Percentiles rank a stretch among this genome's conserved stretches.
Conservation (phyloP, 108 stramenopile genomes). For the Cyclotella choctawhatcheeana region DNA sequence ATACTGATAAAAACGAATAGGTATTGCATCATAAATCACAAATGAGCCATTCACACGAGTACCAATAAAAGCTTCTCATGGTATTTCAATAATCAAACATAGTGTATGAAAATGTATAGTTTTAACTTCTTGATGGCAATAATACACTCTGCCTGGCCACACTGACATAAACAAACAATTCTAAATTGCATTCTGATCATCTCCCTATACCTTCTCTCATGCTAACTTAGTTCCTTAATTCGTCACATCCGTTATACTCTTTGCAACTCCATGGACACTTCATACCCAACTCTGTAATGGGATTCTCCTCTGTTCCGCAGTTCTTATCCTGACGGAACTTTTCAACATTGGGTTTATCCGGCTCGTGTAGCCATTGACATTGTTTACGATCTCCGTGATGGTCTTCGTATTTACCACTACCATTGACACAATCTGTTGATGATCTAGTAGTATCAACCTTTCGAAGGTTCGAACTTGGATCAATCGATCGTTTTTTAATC, state of each 20-base stretch:
- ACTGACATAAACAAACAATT: too few relatives aligned
- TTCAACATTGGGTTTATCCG: background rate
- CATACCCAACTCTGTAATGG: conserved; percentile 30
- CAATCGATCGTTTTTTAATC: background rate
- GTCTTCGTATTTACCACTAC: conserved; percentile 23
- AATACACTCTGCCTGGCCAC: too few relatives aligned
- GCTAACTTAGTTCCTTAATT: background rate
- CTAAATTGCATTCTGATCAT: background rate
- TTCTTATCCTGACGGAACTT: conserved; percentile 27
- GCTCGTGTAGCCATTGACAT: conserved; percentile 38
- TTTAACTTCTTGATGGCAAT: too few relatives aligned
- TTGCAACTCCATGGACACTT: conserved; percentile 42
- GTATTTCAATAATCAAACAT: too few relatives aligned
- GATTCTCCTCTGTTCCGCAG: conserved; percentile 29
- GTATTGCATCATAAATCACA: too few relatives aligned
- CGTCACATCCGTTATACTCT: conserved; percentile 34
- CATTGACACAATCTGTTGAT: conserved; percentile 28
- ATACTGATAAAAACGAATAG: too few relatives aligned
- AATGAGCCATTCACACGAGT: too few relatives aligned
- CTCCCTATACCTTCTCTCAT: background rate
- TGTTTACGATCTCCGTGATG: conserved; percentile 15
- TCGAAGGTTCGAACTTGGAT: background rate
- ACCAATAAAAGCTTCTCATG: too few relatives aligned
- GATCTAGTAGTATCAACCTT: background rate
- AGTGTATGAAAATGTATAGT: too few relatives aligned